Evolutionary conservation across 371 early-diverging fungal genomes (phyloP), one percentile per base, ranked within the genome.

Genomic region (Fennellomyces sp.): DNA sequence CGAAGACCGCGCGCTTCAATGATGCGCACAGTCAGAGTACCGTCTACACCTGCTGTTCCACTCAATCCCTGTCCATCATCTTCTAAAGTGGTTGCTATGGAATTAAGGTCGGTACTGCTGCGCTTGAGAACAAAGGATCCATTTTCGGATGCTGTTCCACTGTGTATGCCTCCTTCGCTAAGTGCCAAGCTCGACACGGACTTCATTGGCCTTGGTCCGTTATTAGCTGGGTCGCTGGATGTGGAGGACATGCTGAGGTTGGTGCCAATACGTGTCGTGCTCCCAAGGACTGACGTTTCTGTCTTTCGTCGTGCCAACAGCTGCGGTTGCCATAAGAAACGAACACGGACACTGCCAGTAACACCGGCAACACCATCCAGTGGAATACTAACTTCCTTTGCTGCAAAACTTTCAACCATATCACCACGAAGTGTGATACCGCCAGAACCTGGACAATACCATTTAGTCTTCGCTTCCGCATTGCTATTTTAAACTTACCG

Each of bases 1-100:
- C 83, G 60, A 6, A 86, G 66, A 2, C 82, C 82, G 58, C 81
- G 75, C 3, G 88, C 88, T 27, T 81, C 81, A 12, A 85, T 36
- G 1, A 88, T 54, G 10, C 74, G 62, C 5, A 88, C 63, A 19
- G 58, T 68, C 21, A 85, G 19, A 1, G 30, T 70, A 12, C 84
- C 83, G 27, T 31, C 33, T 13, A 28, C 50, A 49, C 58, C 33
- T 4, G 29, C 12, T 7, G 19, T 48, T 49, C 49, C 56, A 10
- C 27, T 27, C 51, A 50, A 50, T 7, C n/a, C 21, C 5, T 45
- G 17, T 45, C 21, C 45, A 45, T 45, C 23, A 21, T 45, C 45
- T 23, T 23, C 23, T 23, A n/a, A n/a, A n/a, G 45, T 45, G 17
- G 45, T 45, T 8, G 45, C 45, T 45, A 45, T 45, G 7, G 45